Percentiles rank a stretch among this genome's conserved stretches.
phyloP scores from a whole-genome alignment of 768 basidiomycete species.

The Termitomyces heimii region DNA sequence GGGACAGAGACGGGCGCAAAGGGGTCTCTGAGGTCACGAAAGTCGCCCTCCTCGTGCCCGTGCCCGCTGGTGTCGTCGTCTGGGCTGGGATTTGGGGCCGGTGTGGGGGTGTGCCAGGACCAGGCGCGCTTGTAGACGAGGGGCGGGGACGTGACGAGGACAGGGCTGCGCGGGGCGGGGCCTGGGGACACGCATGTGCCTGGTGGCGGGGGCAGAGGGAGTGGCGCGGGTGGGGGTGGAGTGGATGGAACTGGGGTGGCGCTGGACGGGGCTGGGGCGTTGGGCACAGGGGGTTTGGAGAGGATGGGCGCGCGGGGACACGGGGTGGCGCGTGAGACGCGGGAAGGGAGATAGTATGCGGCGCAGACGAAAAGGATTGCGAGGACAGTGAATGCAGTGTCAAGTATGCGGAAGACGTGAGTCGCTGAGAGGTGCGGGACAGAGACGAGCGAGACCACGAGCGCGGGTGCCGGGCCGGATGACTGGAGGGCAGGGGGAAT shows the following conservation, averaged over 20 bases:
- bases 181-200: background rate
- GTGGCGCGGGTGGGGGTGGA: background rate
- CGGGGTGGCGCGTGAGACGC: background rate
- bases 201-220: background rate
- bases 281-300: no score
- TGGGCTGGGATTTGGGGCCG: no score
- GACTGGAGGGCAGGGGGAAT: constrained; percentile 1
- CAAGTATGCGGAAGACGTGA: background rate
- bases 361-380: background rate
- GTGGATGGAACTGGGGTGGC: background rate
- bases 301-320: background rate
- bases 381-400: constrained; percentile 1
- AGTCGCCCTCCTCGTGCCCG: background rate
- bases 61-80: background rate
- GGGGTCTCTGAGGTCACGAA: constrained; percentile 4
- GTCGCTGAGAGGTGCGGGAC: background rate
- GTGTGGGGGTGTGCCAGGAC: background rate
- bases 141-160: background rate
- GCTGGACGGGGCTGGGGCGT: background rate
- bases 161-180: background rate
- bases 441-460: background rate
- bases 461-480: background rate
- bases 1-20: background rate
- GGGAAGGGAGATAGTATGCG: background rate
- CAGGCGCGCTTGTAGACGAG: background rate